Conservation (phyloP, 805 yeast genomes). For the Lachancea sp. region DNA sequence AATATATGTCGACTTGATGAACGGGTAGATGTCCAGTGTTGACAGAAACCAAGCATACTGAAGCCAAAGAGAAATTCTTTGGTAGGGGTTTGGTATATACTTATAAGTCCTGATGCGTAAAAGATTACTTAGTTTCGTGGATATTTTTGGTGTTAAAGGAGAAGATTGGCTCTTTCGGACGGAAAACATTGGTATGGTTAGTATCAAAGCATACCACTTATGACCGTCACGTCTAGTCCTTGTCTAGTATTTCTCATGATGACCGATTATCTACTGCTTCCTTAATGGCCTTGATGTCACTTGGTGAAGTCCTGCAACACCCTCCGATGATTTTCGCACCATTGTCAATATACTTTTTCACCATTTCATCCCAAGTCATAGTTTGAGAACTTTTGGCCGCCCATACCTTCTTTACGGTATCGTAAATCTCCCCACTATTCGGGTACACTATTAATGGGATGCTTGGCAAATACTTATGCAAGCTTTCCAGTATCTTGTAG, state of each 20-base stretch:
- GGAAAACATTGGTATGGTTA: too few relatives aligned
- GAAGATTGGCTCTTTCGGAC: too few relatives aligned
- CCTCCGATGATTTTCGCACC: conserved; percentile 60
- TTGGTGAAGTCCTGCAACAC: conserved; percentile 66
- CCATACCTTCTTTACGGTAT: conserved; percentile 43
- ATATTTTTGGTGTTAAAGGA: too few relatives aligned
- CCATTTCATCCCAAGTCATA: conserved; percentile 36
- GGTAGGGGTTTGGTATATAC: too few relatives aligned
- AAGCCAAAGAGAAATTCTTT: too few relatives aligned
- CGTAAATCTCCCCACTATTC: conserved; percentile 66
- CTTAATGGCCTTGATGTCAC: conserved; percentile 27
- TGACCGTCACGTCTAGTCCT: too few relatives aligned
- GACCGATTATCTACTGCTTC: conserved; percentile 13
- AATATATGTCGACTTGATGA: not conserved
- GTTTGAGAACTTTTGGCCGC: conserved; percentile 21
- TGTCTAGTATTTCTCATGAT: not conserved
- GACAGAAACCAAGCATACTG: too few relatives aligned
- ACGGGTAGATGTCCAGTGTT: conserved; percentile 1
- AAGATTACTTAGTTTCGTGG: too few relatives aligned
- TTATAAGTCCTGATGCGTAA: too few relatives aligned
- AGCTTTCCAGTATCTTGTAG: conserved; percentile 32
- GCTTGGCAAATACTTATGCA: conserved; percentile 19
- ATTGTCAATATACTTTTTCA: conserved; percentile 35
- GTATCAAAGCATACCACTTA: too few relatives aligned
- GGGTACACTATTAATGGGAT: conserved; percentile 57